Evolutionary conservation across 2,329 filamentous ascomycete genomes (phyloP).

Genomic region (Colletotrichum ledebouriae): DNA sequence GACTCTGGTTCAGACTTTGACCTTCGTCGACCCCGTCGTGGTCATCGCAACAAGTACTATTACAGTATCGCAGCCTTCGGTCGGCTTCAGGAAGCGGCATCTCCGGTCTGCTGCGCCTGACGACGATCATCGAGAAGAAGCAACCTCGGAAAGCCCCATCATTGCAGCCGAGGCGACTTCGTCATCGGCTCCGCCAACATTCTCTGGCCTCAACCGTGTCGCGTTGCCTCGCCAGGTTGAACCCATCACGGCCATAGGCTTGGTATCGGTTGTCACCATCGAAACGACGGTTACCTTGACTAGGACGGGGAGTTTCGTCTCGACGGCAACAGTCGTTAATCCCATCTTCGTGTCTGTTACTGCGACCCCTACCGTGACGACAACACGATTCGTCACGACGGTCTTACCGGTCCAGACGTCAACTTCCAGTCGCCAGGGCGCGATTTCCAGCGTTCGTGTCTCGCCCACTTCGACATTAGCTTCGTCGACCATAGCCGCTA

Average conservation of each 20-base stretch:
- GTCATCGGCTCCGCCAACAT: neutral
- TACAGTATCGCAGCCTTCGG: slow-evolving; percentile 44
- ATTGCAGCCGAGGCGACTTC: neutral
- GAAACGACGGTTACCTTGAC: slow-evolving; percentile 35
- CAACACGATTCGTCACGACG: slow-evolving; percentile 34
- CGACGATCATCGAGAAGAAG: neutral
- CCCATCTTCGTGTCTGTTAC: slow-evolving; percentile 42
- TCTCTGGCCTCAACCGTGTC: neutral
- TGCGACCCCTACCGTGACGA: slow-evolving; percentile 32
- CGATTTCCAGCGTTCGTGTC: neutral
- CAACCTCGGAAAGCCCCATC: neutral
- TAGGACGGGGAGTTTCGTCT: slow-evolving; percentile 25
- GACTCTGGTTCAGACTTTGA: slow-evolving; percentile 46
- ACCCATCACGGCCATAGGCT: neutral
- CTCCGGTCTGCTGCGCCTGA: too few species aligned
- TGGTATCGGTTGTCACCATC: slow-evolving; percentile 24
- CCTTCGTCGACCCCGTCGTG: slow-evolving; percentile 45
- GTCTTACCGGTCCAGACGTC: neutral
- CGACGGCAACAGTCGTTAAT: slow-evolving; percentile 28
- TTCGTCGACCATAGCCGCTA: neutral
- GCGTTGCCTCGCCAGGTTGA: slow-evolving; percentile 16
- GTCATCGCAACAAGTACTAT: slow-evolving; percentile 46
- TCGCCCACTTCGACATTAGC: neutral
- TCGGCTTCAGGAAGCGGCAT: slow-evolving; percentile 20
- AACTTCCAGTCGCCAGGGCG: neutral